Evolutionary conservation across 2,329 filamentous ascomycete genomes (phyloP).

Genomic region (Aureobasidium subglaciale): DNA sequence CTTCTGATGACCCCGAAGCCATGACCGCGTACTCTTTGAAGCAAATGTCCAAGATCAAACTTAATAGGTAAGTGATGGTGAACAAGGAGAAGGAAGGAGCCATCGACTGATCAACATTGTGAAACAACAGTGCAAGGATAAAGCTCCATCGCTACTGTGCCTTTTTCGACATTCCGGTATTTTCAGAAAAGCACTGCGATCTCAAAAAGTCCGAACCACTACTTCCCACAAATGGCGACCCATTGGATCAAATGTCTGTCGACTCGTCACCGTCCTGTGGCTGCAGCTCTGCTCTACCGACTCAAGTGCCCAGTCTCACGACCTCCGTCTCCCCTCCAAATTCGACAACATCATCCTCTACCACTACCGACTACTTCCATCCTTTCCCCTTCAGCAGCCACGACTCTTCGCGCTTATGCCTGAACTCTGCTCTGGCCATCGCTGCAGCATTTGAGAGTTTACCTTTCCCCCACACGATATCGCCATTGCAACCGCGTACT

Average conservation of each 20-base stretch:
- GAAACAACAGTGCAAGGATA: conserved; percentile 39
- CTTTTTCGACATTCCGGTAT: conserved; percentile 45
- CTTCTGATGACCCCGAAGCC: conserved; percentile 34
- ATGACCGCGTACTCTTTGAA: conserved; percentile 39
- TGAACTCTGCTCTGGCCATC: conserved; percentile 44
- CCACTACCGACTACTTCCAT: not conserved
- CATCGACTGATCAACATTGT: not conserved
- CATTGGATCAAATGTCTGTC: not conserved
- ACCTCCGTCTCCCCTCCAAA: not conserved
- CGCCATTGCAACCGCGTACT: conserved; percentile 29
- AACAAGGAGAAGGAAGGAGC: not conserved
- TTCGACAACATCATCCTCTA: not conserved
- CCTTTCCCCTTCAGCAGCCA: conserved; percentile 40
- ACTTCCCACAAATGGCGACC: not conserved
- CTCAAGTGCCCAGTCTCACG: not conserved
- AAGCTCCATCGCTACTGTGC: conserved; percentile 48
- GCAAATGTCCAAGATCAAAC: conserved; percentile 44
- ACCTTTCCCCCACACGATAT: conserved; percentile 38
- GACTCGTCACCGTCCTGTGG: conserved; percentile 4
- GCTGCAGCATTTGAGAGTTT: conserved; percentile 40
- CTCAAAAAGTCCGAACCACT: conserved; percentile 31
- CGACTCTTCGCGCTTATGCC: conserved; percentile 43
- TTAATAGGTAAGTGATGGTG: conserved; percentile 37
- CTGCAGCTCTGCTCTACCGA: conserved; percentile 15
- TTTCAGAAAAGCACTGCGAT: conserved; percentile 45